Evolutionary conservation across 2,329 filamentous ascomycete species (phyloP), one percentile per base, ranked within the genome.

Genomic region (Aspergillus amoenus): DNA sequence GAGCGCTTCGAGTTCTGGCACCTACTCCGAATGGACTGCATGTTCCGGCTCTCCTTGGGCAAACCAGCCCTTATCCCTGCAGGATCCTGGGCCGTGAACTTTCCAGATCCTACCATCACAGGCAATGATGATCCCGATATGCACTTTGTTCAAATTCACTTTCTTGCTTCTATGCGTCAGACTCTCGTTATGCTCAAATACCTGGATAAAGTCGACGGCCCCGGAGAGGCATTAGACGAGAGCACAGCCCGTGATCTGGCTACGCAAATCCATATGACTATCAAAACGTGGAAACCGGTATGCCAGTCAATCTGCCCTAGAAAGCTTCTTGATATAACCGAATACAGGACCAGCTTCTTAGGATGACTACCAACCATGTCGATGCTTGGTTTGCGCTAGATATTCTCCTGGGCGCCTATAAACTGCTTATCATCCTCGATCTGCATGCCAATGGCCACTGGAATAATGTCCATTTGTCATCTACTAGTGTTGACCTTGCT

Each of bases 1-100:
- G 60, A 61, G 37, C 60, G 63, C 12, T 64, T 65, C 47, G 63
- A 65, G 32, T 65, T 65, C 43, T 65, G 63, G 63, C 61, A 65
- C 21, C 44, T 65, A 3, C 41, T 65, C 8, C 61, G 61, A 1
- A 56, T 43, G 6, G 63, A 65, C 41, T 64, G 58, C 49, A 44
- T 64, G 6, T 65, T 65, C 15, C 60, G 63, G 1, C 22, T 62
- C 12, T 62, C 57, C 1, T 64, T 65, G 15, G 61, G 61, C 3
- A 64, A 61, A 34, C 61, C 59, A 4, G 48, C 55, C 5, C 46
- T 63, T 4, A 65, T 65, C 8, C 11, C 57, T 1, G 32, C 30
- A 3, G 61, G 61, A 3, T 59, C 59, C 4, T 65, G 63, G 63
- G 52, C 48, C 4, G 63, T 65, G 3, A 64, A 65, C 21, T 61